Percentiles rank a stretch among this genome's conserved stretches.
Conservation (phyloP, 495 filamentous ascomycete genomes). For the Neurospora terricola region DNA sequence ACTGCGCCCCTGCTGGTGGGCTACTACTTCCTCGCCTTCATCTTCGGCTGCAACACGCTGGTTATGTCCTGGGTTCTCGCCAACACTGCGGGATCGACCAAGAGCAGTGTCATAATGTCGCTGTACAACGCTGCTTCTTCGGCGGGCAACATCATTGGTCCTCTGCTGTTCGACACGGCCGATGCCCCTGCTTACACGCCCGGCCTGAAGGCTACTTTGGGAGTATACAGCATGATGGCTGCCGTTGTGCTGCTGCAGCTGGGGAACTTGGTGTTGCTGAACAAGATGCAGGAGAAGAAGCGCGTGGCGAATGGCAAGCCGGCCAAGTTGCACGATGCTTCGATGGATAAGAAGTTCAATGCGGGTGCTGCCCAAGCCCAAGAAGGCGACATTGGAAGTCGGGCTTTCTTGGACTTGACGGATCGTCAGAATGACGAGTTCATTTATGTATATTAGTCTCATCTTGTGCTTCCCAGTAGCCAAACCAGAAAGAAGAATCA, state of each 20-base stretch:
- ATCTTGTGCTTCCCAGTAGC: neutral
- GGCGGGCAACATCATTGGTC: constrained; percentile 58
- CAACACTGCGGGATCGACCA: constrained; percentile 65
- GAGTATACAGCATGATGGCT: constrained; percentile 44
- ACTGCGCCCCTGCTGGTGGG: constrained; percentile 40
- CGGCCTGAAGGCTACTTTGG: constrained; percentile 44
- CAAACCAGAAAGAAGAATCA: constrained; percentile 1
- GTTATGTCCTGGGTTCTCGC: constrained; percentile 39
- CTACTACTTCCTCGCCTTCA: constrained; percentile 53
- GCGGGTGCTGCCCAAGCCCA: neutral
- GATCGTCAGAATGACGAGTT: constrained; percentile 59
- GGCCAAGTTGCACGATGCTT: constrained; percentile 43
- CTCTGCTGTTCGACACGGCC: constrained; percentile 50
- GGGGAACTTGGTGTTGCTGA: constrained; percentile 41
- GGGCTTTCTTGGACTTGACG: constrained; percentile 47
- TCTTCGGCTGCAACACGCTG: constrained; percentile 44
- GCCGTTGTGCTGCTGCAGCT: constrained; percentile 42
- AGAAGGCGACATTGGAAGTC: constrained; percentile 14
- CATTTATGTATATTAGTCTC: constrained; percentile 49
- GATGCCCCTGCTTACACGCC: constrained; percentile 52
- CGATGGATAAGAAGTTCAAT: constrained; percentile 38
- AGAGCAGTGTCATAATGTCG: constrained; percentile 49
- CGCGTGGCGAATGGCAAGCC: constrained; percentile 49
- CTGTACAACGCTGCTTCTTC: constrained; percentile 53
- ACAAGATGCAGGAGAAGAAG: constrained; percentile 40